These are phyloP conservation scores for Ensete glaucum DNA, from an alignment of 176 grass and related monocot genomes.

Conservation along the genomic window DNA sequence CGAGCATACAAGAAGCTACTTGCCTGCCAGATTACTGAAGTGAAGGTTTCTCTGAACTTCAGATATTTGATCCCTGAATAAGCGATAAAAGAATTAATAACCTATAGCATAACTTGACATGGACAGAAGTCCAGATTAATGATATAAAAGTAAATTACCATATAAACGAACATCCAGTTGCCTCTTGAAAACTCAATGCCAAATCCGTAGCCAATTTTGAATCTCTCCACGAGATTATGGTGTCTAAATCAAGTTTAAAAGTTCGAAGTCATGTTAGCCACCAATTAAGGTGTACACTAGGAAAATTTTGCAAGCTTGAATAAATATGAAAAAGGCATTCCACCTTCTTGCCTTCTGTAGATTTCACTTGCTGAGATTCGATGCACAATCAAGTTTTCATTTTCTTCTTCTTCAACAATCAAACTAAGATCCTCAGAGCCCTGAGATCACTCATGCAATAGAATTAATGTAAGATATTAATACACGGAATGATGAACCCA, in stretches of 20 bases:
- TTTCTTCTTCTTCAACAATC: slow-evolving; percentile 60
- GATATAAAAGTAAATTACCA: slow-evolving; percentile 42
- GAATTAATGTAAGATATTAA: background rate
- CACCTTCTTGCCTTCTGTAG: slow-evolving; percentile 79
- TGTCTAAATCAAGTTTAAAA: slow-evolving; percentile 35
- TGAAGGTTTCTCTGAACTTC: slow-evolving; percentile 47
- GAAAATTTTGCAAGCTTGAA: slow-evolving; percentile 6
- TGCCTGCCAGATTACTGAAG: slow-evolving; percentile 40
- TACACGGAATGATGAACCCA: no score
- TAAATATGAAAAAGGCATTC: slow-evolving; percentile 18
- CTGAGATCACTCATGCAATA: slow-evolving; percentile 29
- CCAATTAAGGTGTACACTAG: background rate
- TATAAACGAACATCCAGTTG: slow-evolving; percentile 67
- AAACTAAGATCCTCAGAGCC: slow-evolving; percentile 55
- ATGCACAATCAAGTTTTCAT: slow-evolving; percentile 52
- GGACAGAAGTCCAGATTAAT: background rate
- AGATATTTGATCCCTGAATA: slow-evolving; percentile 44
- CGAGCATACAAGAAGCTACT: slow-evolving; percentile 9
- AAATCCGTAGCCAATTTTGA: slow-evolving; percentile 58
- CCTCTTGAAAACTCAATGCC: slow-evolving; percentile 73
- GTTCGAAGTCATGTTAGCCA: background rate
- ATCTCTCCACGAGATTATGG: slow-evolving; percentile 76
- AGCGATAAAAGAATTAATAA: slow-evolving; percentile 6
- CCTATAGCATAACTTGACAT: slow-evolving; percentile 11
- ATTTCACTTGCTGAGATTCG: slow-evolving; percentile 66